Conservation (phyloP, 257 asterid genomes). For the Parsonsia alboflavescens region DNA sequence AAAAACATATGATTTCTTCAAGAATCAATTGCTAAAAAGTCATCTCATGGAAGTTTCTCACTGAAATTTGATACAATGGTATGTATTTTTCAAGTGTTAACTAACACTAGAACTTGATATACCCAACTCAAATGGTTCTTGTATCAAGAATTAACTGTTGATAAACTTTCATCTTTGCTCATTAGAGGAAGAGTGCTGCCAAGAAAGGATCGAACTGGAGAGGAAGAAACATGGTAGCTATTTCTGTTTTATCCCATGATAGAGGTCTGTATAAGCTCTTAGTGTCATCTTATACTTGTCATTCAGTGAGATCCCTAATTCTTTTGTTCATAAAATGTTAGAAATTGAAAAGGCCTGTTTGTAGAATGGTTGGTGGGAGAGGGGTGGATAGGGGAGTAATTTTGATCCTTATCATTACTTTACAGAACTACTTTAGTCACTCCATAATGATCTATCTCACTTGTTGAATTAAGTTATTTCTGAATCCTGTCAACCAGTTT, state of each 20-base stretch:
- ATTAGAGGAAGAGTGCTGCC: constrained; percentile 73
- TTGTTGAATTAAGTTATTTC: neutral
- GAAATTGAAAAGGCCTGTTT: neutral
- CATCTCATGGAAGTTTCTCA: constrained; percentile 62
- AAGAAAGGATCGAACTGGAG: constrained; percentile 82
- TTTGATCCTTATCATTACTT: neutral
- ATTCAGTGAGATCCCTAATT: neutral
- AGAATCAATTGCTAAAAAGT: constrained; percentile 53
- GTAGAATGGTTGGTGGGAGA: neutral
- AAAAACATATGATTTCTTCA: constrained; percentile 77
- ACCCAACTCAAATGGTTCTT: too few relatives aligned
- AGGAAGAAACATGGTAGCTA: constrained; percentile 88
- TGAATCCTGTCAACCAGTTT: neutral
- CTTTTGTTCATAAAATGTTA: neutral
- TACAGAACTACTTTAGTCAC: neutral
- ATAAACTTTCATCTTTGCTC: constrained; percentile 31
- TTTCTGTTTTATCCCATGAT: constrained; percentile 90
- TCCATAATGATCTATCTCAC: neutral
- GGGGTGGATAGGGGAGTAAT: neutral
- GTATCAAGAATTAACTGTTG: too few relatives aligned
- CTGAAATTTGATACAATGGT: constrained; percentile 95
- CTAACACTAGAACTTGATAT: neutral
- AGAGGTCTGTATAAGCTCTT: too few relatives aligned
- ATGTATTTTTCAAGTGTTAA: constrained; percentile 7
- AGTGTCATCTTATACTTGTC: neutral